Conservation (phyloP, 2,329 filamentous ascomycete genomes). For the Neonectria hederae region DNA sequence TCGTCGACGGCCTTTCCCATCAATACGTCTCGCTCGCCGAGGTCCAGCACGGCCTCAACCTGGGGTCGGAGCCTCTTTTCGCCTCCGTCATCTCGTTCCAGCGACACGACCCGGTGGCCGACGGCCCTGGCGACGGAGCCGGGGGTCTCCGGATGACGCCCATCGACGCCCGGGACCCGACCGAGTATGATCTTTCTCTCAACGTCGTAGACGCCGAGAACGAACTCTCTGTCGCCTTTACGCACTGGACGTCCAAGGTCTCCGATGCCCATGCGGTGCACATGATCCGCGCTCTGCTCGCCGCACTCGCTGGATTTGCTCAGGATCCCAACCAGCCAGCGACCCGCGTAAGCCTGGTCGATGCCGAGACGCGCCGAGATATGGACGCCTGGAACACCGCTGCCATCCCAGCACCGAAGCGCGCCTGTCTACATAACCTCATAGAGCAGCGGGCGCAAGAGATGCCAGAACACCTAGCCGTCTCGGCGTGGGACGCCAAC, state of each 20-base stretch:
- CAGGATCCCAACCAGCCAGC: background rate
- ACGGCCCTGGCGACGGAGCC: slow-evolving; percentile 1
- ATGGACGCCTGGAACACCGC: background rate
- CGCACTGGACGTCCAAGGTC: slow-evolving; percentile 13
- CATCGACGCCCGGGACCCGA: slow-evolving; percentile 8
- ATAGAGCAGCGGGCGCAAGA: background rate
- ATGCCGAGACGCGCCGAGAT: background rate
- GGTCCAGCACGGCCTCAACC: slow-evolving; percentile 1
- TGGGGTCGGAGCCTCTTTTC: slow-evolving; percentile 8
- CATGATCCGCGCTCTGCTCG: slow-evolving; percentile 6
- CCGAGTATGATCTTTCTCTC: slow-evolving; percentile 15
- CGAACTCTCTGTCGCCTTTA: slow-evolving; percentile 7
- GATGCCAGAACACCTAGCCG: slow-evolving; percentile 11
- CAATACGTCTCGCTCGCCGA: slow-evolving; percentile 8
- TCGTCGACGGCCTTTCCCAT: background rate
- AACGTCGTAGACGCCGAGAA: slow-evolving; percentile 8
- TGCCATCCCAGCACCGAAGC: background rate
- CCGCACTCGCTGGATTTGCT: background rate
- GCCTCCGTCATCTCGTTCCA: slow-evolving; percentile 9
- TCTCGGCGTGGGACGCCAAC: background rate
- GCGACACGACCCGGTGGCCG: slow-evolving; percentile 4
- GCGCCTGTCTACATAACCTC: slow-evolving; percentile 8
- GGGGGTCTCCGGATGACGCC: slow-evolving; percentile 6
- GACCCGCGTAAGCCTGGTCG: background rate
- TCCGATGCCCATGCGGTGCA: slow-evolving; percentile 9